phyloP scores from a whole-genome alignment of 108 stramenopile species.

The Fragilaria radians region DNA sequence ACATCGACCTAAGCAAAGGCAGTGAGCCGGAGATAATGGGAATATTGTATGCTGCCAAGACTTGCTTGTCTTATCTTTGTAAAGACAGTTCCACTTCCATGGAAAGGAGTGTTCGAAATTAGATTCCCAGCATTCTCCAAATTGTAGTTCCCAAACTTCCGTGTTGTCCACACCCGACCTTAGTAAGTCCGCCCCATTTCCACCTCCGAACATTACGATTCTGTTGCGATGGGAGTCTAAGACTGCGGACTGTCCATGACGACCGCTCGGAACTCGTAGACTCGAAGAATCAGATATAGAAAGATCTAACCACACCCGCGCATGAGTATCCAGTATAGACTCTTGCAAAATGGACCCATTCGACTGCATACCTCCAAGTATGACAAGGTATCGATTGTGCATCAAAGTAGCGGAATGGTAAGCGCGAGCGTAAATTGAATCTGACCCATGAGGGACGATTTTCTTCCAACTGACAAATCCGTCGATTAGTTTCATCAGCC shows the following conservation, averaged over 20 bases:
- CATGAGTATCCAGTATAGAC: slow-evolving; percentile 41
- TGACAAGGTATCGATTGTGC: slow-evolving; percentile 35
- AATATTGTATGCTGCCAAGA: too few relatives aligned
- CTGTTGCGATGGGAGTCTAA: slow-evolving; percentile 37
- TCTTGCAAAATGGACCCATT: slow-evolving; percentile 29
- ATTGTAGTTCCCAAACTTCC: slow-evolving; percentile 52
- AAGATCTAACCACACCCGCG: slow-evolving; percentile 44
- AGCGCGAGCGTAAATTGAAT: slow-evolving; percentile 34
- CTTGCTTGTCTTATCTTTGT: slow-evolving; percentile 5
- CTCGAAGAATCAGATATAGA: slow-evolving; percentile 3
- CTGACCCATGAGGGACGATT: slow-evolving; percentile 7
- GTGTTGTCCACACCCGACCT: slow-evolving; percentile 40
- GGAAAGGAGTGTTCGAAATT: slow-evolving; percentile 23
- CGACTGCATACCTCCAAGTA: slow-evolving; percentile 50
- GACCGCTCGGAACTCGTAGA: slow-evolving; percentile 33
- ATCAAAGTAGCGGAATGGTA: slow-evolving; percentile 61
- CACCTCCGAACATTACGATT: slow-evolving; percentile 58
- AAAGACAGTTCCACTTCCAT: slow-evolving; percentile 34
- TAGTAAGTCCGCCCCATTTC: slow-evolving; percentile 44
- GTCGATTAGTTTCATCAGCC: background rate
- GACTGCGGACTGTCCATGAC: slow-evolving; percentile 59
- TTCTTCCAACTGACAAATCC: too few relatives aligned
- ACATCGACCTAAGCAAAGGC: slow-evolving; percentile 47
- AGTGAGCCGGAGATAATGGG: slow-evolving; percentile 26
- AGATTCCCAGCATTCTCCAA: slow-evolving; percentile 18